phyloP scores from a whole-genome alignment of 2,329 filamentous ascomycete species.

The Byssoonygena ceratinophila region DNA sequence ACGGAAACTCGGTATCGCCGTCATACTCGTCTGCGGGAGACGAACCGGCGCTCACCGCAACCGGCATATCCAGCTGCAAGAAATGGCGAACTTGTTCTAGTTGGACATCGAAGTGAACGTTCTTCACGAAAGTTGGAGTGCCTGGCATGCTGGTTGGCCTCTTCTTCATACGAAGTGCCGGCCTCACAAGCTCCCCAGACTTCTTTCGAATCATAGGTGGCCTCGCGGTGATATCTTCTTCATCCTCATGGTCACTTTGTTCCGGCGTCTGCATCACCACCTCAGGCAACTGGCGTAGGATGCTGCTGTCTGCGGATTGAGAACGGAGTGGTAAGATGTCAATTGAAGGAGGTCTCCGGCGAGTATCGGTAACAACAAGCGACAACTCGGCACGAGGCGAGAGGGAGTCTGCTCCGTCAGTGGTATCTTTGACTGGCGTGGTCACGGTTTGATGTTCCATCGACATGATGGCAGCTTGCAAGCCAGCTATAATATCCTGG shows the following conservation, averaged over 20 bases:
- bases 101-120: slow-evolving; percentile 96
- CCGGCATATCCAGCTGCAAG: slow-evolving; percentile 79
- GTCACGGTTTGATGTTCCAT: slow-evolving; percentile 43
- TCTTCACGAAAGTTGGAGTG: slow-evolving; percentile 89
- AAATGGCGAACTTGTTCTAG: slow-evolving; percentile 95
- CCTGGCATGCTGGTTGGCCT: slow-evolving; percentile 95
- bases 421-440: slow-evolving; percentile 13
- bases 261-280: slow-evolving; percentile 28
- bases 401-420: slow-evolving; percentile 1
- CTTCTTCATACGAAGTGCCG: slow-evolving; percentile 69
- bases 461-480: slow-evolving; percentile 72
- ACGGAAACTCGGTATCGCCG: slow-evolving; percentile 82
- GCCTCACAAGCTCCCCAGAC: slow-evolving; percentile 90
- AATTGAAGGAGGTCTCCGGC: slow-evolving; percentile 3
- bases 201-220: slow-evolving; percentile 97
- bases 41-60: slow-evolving; percentile 90
- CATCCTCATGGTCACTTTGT: slow-evolving; percentile 45
- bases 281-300: slow-evolving; percentile 14
- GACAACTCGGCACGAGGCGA: slow-evolving; percentile 4
- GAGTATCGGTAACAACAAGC: slow-evolving; percentile 1
- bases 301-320: slow-evolving; percentile 2
- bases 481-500: slow-evolving; percentile 47
- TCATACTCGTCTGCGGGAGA: slow-evolving; percentile 85
- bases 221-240: slow-evolving; percentile 51
- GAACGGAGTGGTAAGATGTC: not conserved